Conservation (phyloP, 148 eudicot genomes). For the Rhododendron vialii region DNA sequence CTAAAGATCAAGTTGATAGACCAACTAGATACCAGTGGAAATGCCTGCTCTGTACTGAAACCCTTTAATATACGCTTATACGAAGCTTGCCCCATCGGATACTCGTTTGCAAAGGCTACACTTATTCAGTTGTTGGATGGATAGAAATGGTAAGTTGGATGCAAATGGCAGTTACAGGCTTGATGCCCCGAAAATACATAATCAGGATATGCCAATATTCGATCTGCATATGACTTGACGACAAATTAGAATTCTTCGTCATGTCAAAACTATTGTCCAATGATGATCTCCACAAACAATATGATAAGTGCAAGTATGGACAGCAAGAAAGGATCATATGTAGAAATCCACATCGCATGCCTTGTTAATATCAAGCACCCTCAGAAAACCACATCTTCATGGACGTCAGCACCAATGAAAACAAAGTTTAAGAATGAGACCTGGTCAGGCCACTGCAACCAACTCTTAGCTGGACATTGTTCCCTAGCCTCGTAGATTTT, state of each 20-base stretch:
- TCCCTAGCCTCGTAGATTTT: not conserved
- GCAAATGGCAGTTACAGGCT: not conserved
- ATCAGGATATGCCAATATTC: not conserved
- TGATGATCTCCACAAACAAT: not conserved
- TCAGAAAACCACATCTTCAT: not conserved
- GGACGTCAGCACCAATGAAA: not conserved
- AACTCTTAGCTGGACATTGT: not conserved
- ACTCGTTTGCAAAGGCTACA: not conserved
- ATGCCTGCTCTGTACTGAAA: not conserved
- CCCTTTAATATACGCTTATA: not conserved
- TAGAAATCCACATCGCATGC: not conserved
- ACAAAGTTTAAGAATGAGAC: not conserved
- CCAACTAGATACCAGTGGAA: not conserved
- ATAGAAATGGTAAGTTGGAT: not conserved
- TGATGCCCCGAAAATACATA: not conserved
- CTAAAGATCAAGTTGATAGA: not conserved
- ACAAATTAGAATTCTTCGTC: not conserved
- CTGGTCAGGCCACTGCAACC: not conserved
- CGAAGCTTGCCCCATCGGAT: not conserved
- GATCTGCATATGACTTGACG: not conserved
- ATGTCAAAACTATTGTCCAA: not conserved
- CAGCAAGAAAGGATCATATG: not conserved
- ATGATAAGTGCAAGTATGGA: not conserved
- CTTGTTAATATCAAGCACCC: not conserved
- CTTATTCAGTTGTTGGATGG: not conserved